Evolutionary conservation across 169 alveolate genomes (phyloP).

Genomic region (Cryptosporidium ubiquitum): DNA sequence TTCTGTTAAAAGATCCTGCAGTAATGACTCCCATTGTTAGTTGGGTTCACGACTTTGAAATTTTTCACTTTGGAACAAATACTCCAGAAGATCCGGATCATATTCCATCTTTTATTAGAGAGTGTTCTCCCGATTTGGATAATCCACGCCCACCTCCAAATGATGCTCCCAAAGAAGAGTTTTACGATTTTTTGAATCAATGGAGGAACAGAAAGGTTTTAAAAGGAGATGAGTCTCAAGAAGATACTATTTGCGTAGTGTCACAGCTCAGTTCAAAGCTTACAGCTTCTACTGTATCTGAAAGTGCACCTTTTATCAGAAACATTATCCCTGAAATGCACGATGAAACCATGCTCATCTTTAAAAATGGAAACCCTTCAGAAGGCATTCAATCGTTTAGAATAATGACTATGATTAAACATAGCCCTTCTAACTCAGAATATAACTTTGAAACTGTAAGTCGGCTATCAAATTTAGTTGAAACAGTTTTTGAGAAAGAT

Average conservation of each 20-base stretch:
- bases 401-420: slow-evolving; percentile 55
- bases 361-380: slow-evolving; percentile 45
- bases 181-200: slow-evolving; percentile 24
- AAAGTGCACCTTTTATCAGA: slow-evolving; percentile 36
- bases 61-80: slow-evolving; percentile 26
- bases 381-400: slow-evolving; percentile 53
- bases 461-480: slow-evolving; percentile 31
- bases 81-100: slow-evolving; percentile 54
- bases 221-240: slow-evolving; percentile 51
- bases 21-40: slow-evolving; percentile 49
- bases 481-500: slow-evolving; percentile 39
- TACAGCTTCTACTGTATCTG: slow-evolving; percentile 8
- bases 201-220: slow-evolving; percentile 59
- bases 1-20: slow-evolving; percentile 59
- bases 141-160: slow-evolving; percentile 42
- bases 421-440: slow-evolving; percentile 33
- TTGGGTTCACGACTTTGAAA: slow-evolving; percentile 72
- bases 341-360: slow-evolving; percentile 59
- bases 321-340: slow-evolving; percentile 71
- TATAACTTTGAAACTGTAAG: slow-evolving; percentile 47
- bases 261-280: slow-evolving; percentile 31
- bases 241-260: slow-evolving; percentile 57
- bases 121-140: slow-evolving; percentile 53
- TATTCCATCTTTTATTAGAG: slow-evolving; percentile 41
- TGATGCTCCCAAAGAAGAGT: slow-evolving; percentile 47